Evolutionary conservation across 805 yeast genomes (phyloP).

Genomic region (Ogataea glucozyma): DNA sequence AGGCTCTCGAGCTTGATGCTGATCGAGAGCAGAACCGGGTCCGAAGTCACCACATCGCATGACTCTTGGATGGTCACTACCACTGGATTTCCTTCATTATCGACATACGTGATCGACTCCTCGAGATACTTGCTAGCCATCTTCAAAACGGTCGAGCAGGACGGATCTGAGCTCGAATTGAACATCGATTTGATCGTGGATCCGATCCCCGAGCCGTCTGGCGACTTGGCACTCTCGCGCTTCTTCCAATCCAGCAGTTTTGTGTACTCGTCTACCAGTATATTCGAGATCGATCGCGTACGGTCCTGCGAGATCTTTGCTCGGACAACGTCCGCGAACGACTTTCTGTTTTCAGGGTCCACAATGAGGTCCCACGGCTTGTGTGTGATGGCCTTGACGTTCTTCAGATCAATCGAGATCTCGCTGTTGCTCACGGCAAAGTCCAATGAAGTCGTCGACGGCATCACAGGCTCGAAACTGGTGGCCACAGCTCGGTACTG

Average conservation of each 20-base stretch:
- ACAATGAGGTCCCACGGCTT: slow-evolving; percentile 66
- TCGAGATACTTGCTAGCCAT: slow-evolving; percentile 55
- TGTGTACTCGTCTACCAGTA: slow-evolving; percentile 42
- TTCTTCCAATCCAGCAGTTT: slow-evolving; percentile 36
- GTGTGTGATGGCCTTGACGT: slow-evolving; percentile 48
- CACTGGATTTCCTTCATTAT: slow-evolving; percentile 33
- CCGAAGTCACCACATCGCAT: slow-evolving; percentile 62
- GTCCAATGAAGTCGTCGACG: slow-evolving; percentile 53
- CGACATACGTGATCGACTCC: slow-evolving; percentile 60
- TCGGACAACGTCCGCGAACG: slow-evolving; percentile 59
- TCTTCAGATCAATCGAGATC: slow-evolving; percentile 58
- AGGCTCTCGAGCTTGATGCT: slow-evolving; percentile 63
- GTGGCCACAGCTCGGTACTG: slow-evolving; percentile 41
- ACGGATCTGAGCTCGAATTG: slow-evolving; percentile 28
- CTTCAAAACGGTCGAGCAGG: slow-evolving; percentile 37
- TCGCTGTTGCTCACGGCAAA: slow-evolving; percentile 62
- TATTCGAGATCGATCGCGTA: slow-evolving; percentile 38
- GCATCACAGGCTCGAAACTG: slow-evolving; percentile 48
- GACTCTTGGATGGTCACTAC: slow-evolving; percentile 65
- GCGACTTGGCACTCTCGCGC: slow-evolving; percentile 9
- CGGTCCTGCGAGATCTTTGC: slow-evolving; percentile 53
- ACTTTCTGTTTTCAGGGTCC: slow-evolving; percentile 40
- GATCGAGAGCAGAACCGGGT: slow-evolving; percentile 63
- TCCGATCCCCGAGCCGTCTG: slow-evolving; percentile 18
- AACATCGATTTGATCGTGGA: slow-evolving; percentile 29